Evolutionary conservation across 2,329 filamentous ascomycete species (phyloP), one percentile per base, ranked within the genome.

Genomic region (Talaromyces sp.): DNA sequence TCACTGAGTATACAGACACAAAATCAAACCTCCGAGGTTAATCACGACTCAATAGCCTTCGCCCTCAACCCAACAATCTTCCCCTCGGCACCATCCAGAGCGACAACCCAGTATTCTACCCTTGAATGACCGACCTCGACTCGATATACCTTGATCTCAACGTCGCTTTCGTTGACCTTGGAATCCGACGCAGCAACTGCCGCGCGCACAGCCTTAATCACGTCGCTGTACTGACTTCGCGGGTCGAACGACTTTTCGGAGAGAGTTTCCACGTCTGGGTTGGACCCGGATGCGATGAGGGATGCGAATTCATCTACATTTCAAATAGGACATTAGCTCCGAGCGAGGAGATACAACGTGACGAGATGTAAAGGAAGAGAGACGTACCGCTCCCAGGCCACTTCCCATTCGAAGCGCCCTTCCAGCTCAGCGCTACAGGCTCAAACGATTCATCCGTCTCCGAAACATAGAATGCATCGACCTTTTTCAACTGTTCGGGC

Each of bases 381-480:
- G 23, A 69, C 69, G 58, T 72, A 77, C 75, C 67, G 62, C 69
- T 63, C 63, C 69, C 72, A 40, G 76, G 76, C 74, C 74, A 77
- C 11, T 65, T 58, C 1, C 73, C 75, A 59, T 66, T 66, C 28
- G 63, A 61, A 14, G 75, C 75, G 1, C 69, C 73, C 39, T 74
- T 69, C 74, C 84, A 91, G 67, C 81, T 82, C 67, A 96, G 74
- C 60, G 84, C 86, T 5, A 96, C 90, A 3, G 87, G 86, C 73
- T 90, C 86, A 75, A 96, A 96, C 4, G 89, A 88, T 80, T 96
- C 91, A 73, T 96, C 92, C 33, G 91, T 86, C 64, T 96, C 93
- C 65, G 89, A 95, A 16, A 85, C 76, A 75, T 95, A 96, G 72
- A 88, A 87, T 48, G 82, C 83, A 63, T 88, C 80, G 58, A 83